Evolutionary conservation across 192 early-diverging fungal genomes (phyloP), one percentile per base, ranked within the genome.

Genomic region (Entomortierella lignicola): DNA sequence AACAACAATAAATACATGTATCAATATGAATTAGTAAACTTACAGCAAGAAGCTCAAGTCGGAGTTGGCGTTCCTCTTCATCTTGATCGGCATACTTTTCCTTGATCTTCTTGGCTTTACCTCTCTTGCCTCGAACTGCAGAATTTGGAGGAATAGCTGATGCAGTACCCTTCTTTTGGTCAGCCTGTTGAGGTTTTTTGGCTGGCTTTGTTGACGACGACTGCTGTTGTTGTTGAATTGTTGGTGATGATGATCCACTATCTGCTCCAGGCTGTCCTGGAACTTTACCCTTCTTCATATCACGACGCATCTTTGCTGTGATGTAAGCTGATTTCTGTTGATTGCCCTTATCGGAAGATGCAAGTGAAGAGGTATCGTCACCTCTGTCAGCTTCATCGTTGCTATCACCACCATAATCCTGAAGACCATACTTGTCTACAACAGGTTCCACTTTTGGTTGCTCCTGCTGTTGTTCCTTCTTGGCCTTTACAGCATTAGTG

Each of bases 71-170:
- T 60, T 99, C 97, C 53, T 97, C 95, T 37, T 99, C 97, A 62
- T 97, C 96, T 81, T 95, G 94, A 77, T 98, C 97, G 5, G 86
- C 92, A 81, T 99, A 99, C 81, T 97, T 98, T 34, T 90, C 91
- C 81, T 97, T 97, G 26, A 94, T 88, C 83, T 98, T 98, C 86
- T 94, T 94, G 32, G 90, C 67, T 83, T 98, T 98, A 41, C 91
- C 89, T 60, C 90, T 91, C 69, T 97, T 94, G 26, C 97, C 97
- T 47, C 97, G 94, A 29, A 70, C 62, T 2, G 55, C 6, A 15
- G 89, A 80, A 34, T 71, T 52, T 17, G 82, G 43, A 29, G 63
- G 34, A 18, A 41, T 29, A 23, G 68, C 37, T 13, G 48, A 41
- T 23, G 66, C 26, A 23, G 13, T 53, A 61, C 77, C 55, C 67